Evolutionary conservation across 148 eudicot genomes (phyloP).

Genomic region (Camellia sinensis): DNA sequence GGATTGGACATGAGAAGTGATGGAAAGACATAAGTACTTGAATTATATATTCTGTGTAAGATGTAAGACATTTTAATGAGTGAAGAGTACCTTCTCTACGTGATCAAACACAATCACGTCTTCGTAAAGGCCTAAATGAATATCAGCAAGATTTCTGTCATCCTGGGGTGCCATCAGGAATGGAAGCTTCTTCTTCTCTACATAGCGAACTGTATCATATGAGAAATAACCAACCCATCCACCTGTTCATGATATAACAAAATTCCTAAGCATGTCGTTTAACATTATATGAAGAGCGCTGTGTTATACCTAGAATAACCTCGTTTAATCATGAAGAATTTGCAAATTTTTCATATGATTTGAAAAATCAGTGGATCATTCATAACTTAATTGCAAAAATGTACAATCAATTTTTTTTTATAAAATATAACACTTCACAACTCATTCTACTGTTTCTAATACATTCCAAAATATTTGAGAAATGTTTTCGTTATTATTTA

Average conservation of each 20-base stretch:
- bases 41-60: background rate
- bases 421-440: too few species aligned
- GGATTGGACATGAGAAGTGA: constrained; percentile 4
- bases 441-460: too few species aligned
- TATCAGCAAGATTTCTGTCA: constrained; percentile 49
- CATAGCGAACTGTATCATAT: constrained; percentile 56
- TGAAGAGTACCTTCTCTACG: constrained; percentile 44
- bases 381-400: too few species aligned
- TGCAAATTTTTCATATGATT: too few species aligned
- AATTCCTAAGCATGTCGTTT: background rate
- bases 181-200: constrained; percentile 48
- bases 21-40: background rate
- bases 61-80: background rate
- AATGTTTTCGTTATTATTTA: too few species aligned
- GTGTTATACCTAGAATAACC: too few species aligned
- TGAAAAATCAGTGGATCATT: too few species aligned
- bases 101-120: constrained; percentile 59
- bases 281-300: too few species aligned
- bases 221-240: constrained; percentile 69
- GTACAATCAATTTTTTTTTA: too few species aligned
- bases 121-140: constrained; percentile 55
- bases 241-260: constrained; percentile 33
- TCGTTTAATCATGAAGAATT: too few species aligned
- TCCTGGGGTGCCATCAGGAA: constrained; percentile 45
- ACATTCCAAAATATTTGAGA: too few species aligned